Evolutionary conservation across 1,139 yeast genomes (phyloP), one percentile per base, ranked within the genome.

Genomic region (Taphrina pruni): DNA sequence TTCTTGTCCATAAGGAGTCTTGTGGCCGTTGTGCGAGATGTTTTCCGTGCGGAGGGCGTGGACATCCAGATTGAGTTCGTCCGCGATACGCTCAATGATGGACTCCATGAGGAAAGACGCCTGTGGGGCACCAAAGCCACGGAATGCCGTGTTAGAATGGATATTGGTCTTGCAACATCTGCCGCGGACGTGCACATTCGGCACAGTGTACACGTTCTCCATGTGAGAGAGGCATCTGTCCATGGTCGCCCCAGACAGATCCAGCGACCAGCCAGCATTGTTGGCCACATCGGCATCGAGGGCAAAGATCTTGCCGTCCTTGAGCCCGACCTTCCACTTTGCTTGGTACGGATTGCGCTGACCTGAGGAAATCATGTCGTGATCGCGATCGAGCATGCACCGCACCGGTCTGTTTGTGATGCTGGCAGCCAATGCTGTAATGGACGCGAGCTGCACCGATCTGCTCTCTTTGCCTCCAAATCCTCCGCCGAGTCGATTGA

Each of bases 401-500:
- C 84, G 75, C 6, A 81, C 81, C 1, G 84, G 84, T 60, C 80
- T 75, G 61, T 76, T 76, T 73, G 76, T 79, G 72, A 81, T 81
- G 69, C 76, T 81, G 6, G 89, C 88, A 20, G 87, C 88, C 17
- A 86, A 83, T 1, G 87, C 84, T 0, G 86, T 83, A 50, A 82
- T 75, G n/a, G 81, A 77, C n/a, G 83, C 78, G 32, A 79, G 74
- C 69, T 79, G 81, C 26, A 81, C 76, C 70, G 80, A 74, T 75
- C 86, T 69, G 73, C 84, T 74, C 75, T 85, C 81, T 72, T 88
- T 83, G 35, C 89, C 89, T 20, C 89, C 89, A 71, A 86, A 81
- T 0, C 89, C 89, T 48, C 89, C 89, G 35, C 89, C 89, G 17
- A 86, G 76, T 68, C 89, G 78, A 72, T 82, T 81, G 36, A 78